A percentile compares a stretch with the other conserved stretches of the same genome.
phyloP scores from a whole-genome alignment of 106 monocot genomes.

The Cymbidium sinense region DNA sequence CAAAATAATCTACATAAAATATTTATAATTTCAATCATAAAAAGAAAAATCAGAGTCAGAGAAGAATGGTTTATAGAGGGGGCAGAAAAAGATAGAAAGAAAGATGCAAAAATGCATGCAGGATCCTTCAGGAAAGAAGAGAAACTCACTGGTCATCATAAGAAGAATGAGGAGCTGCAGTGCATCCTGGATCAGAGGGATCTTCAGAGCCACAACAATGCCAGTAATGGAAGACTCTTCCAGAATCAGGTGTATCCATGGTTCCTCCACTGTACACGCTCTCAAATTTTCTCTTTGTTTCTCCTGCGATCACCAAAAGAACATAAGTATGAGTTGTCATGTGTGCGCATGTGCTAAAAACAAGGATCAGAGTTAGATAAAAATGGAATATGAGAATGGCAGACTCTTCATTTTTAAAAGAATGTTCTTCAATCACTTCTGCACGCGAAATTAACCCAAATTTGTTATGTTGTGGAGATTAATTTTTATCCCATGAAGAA shows the following conservation, averaged over 20 bases:
- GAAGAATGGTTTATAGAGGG: background rate
- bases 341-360: no score
- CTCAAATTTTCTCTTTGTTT: conserved; percentile 94
- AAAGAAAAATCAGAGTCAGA: background rate
- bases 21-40: no score
- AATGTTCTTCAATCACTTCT: no score
- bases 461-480: no score
- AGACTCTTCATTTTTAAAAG: no score
- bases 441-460: no score
- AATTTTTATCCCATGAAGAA: no score
- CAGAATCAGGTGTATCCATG: conserved; percentile 74
- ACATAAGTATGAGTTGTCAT: no score
- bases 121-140: background rate
- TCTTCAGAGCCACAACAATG: conserved; percentile 94
- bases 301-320: conserved; percentile 35
- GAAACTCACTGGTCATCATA: conserved; percentile 56
- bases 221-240: conserved; percentile 81
- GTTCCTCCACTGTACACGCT: conserved; percentile 85
- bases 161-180: conserved; percentile 69
- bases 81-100: background rate
- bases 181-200: conserved; percentile 82
- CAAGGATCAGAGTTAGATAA: no score
- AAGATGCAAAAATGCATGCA: background rate
- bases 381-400: no score
- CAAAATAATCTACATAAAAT: no score